phyloP scores from a whole-genome alignment of 23 red algal genomes.

The Agarophyton chilense region DNA sequence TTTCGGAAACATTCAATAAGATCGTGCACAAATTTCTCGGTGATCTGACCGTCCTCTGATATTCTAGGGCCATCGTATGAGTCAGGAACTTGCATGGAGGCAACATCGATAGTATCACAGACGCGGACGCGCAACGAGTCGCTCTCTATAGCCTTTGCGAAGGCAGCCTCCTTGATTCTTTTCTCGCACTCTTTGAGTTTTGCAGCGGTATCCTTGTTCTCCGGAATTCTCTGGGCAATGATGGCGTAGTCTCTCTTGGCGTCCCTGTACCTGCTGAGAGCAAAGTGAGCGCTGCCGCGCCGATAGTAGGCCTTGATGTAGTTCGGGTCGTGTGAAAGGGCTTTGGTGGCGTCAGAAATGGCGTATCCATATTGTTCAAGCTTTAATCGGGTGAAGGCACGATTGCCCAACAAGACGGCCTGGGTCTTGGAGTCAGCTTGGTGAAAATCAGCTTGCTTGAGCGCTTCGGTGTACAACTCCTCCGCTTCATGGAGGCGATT shows the following conservation, averaged over 20 bases:
- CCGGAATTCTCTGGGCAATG: conserved; percentile 69
- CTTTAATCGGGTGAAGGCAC: conserved; percentile 53
- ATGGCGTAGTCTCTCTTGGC: conserved; percentile 83
- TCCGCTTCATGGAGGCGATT: conserved; percentile 45
- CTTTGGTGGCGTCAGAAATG: conserved; percentile 78
- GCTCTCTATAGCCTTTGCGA: conserved; percentile 92
- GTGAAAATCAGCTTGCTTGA: conserved; percentile 6
- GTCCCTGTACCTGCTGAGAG: conserved; percentile 84
- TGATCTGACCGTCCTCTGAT: conserved; percentile 52
- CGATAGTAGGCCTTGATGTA: conserved; percentile 97
- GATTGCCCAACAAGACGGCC: conserved; percentile 70
- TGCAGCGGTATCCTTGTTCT: conserved; percentile 77
- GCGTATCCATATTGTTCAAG: conserved; percentile 95
- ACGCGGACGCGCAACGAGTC: conserved; percentile 49
- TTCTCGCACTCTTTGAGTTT: conserved; percentile 96
- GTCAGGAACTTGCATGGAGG: conserved; percentile 72
- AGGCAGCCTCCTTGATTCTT: conserved; percentile 76
- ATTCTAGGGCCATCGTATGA: conserved; percentile 84
- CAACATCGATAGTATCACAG: conserved; percentile 74
- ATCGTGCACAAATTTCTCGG: conserved; percentile 70
- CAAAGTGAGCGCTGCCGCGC: conserved; percentile 81
- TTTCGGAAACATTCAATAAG: conserved; percentile 72
- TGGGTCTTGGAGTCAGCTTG: conserved; percentile 36
- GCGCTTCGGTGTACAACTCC: conserved; percentile 31
- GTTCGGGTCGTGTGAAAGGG: conserved; percentile 63